Evolutionary conservation across 768 basidiomycete species (phyloP).

Genomic region (Lactarius sp.): DNA sequence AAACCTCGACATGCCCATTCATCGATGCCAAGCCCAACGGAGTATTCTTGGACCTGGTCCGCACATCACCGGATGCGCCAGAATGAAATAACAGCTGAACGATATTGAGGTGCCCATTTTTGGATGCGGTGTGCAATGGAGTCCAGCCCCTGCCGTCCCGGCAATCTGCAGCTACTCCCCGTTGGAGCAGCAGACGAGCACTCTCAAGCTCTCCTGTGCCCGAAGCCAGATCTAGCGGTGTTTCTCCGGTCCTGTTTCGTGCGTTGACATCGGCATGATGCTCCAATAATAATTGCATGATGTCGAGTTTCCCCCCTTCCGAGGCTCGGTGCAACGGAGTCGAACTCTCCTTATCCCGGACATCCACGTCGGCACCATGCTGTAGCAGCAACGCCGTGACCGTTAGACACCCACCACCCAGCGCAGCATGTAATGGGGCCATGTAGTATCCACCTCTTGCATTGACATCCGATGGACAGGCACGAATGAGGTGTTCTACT

Average conservation of each 20-base stretch:
- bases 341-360: background rate
- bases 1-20: too few species aligned
- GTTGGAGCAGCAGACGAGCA: background rate
- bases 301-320: background rate
- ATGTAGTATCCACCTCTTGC: background rate
- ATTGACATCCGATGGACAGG: too few species aligned
- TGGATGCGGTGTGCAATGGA: too few species aligned
- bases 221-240: too few species aligned
- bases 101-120: too few species aligned
- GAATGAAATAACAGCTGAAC: too few species aligned
- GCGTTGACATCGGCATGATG: background rate
- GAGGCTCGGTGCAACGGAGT: background rate
- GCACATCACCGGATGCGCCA: too few species aligned
- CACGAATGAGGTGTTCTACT: too few species aligned
- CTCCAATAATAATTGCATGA: background rate
- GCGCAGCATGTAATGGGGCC: background rate
- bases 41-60: too few species aligned
- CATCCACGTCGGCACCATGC: background rate
- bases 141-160: background rate
- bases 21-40: too few species aligned
- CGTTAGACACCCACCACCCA: background rate
- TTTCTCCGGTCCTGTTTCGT: too few species aligned
- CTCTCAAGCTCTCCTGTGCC: too few species aligned
- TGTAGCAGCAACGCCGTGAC: background rate
- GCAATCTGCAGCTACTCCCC: background rate